Evolutionary conservation across 2,329 filamentous ascomycete species (phyloP), one percentile per base, ranked within the genome.

Genomic region (Phyllosticta citribraziliensis): DNA sequence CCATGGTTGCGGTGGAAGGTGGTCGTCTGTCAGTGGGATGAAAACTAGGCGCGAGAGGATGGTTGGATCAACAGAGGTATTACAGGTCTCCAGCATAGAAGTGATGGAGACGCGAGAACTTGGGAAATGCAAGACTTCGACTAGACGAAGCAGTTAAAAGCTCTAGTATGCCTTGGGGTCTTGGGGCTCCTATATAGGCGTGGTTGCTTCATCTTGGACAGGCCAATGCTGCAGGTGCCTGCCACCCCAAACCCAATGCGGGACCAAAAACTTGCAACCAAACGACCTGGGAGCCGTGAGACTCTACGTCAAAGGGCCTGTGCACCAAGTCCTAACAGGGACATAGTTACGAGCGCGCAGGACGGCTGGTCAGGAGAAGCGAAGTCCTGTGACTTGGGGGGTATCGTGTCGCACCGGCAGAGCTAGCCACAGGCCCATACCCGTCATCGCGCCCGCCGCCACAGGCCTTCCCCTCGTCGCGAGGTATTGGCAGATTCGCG

Each of bases 1-100:
- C 17, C 63, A 72, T 63, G 58, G 61, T 87, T 47, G 47, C 77
- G 71, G 87, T 57, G 30, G 27, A 24, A 35, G 24, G 40, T 14
- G 40, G 14, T 47, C 17, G 40, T 19, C 40, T 47, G 17, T 47
- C 17, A 47, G 4, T 47, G 12, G 40, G 40, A n/a, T 47, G 40
- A 17, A n/a, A 47, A n/a, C 5, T 17, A 47, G 19, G 40, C 40
- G 6, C 2, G 9, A 47, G 14, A 47, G 8, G 40, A 47, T n/a
- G 40, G 40, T n/a, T 47, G 40, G 40, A 47, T 47, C 2, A 47
- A n/a, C 4, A 47, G 17, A 47, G 14, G 10, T n/a, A 47, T 47
- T 47, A n/a, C 6, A 47, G 12, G 40, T n/a, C 17, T 47, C 40
- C 40, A 2, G n/a, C 40, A 47, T 47, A n/a, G 40, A 47, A 30